Evolutionary conservation across 202 grass and related monocot genomes (phyloP).

Genomic region (Cymbopogon flexuosus): DNA sequence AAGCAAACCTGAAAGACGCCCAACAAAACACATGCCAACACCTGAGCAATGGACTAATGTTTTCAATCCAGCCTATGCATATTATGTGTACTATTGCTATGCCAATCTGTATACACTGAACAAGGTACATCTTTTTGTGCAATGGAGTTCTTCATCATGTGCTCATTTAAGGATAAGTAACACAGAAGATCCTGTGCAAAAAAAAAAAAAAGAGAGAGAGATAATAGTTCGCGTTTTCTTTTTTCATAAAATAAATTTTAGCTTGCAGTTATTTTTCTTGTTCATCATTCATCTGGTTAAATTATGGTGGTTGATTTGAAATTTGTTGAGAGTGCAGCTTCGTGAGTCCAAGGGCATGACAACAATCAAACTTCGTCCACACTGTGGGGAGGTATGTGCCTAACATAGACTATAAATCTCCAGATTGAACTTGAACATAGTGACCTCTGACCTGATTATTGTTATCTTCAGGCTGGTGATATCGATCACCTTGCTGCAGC

Average conservation of each 20-base stretch:
- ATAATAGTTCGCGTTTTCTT: not conserved
- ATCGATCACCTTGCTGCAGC: constrained; percentile 83
- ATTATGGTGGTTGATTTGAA: not conserved
- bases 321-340: constrained; percentile 39
- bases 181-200: not conserved
- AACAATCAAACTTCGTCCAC: constrained; percentile 88
- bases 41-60: constrained; percentile 87
- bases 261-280: not conserved
- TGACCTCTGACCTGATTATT: constrained; percentile 10
- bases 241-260: not conserved
- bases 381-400: constrained; percentile 77
- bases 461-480: constrained; percentile 73
- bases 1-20: constrained; percentile 90
- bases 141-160: not conserved
- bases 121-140: constrained; percentile 48
- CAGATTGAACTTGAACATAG: not conserved
- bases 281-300: constrained; percentile 9
- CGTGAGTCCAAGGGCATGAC: constrained; percentile 88
- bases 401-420: not conserved
- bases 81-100: constrained; percentile 97
- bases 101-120: constrained; percentile 86
- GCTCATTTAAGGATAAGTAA: not conserved
- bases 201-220: not conserved
- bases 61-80: constrained; percentile 90
- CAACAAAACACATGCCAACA: constrained; percentile 88